Conservation (phyloP, 371 early-diverging fungal genomes). For the Rhizopus sp. region DNA sequence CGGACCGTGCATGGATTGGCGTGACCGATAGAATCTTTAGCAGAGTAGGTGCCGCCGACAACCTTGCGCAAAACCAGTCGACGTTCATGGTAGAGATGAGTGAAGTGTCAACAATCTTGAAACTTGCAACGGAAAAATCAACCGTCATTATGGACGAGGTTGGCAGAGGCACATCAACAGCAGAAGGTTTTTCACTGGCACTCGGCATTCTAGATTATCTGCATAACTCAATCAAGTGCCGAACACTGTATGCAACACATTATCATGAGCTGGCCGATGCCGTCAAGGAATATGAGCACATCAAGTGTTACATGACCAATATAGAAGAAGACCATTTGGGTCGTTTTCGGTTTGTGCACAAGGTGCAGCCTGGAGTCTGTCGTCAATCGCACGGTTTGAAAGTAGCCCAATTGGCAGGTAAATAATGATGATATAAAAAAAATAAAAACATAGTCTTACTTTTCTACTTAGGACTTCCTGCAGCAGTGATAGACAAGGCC, state of each 20-base stretch:
- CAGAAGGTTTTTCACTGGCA: slow-evolving; percentile 93
- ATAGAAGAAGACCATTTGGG: slow-evolving; percentile 48
- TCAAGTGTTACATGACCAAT: slow-evolving; percentile 61
- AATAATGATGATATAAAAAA: background rate
- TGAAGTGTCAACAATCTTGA: slow-evolving; percentile 90
- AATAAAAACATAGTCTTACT: background rate
- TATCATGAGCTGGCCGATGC: slow-evolving; percentile 83
- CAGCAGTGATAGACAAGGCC: slow-evolving; percentile 2
- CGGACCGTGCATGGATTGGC: slow-evolving; percentile 77
- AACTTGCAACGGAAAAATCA: slow-evolving; percentile 76
- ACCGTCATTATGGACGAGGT: slow-evolving; percentile 98
- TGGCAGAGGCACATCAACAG: slow-evolving; percentile 96
- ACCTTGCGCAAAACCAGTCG: slow-evolving; percentile 82
- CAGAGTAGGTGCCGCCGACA: slow-evolving; percentile 81
- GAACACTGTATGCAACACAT: slow-evolving; percentile 94
- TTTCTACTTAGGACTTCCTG: slow-evolving; percentile 7
- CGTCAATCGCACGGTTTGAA: slow-evolving; percentile 69
- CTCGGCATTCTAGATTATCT: slow-evolving; percentile 85
- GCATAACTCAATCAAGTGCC: slow-evolving; percentile 59
- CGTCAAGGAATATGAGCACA: slow-evolving; percentile 14
- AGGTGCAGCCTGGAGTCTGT: slow-evolving; percentile 63
- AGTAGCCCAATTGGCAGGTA: slow-evolving; percentile 72
- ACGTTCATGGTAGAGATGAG: slow-evolving; percentile 99
- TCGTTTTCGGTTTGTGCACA: slow-evolving; percentile 62
- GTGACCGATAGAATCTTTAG: slow-evolving; percentile 90